phyloP scores from a whole-genome alignment of 805 yeast species.

The Candida sithepensis region DNA sequence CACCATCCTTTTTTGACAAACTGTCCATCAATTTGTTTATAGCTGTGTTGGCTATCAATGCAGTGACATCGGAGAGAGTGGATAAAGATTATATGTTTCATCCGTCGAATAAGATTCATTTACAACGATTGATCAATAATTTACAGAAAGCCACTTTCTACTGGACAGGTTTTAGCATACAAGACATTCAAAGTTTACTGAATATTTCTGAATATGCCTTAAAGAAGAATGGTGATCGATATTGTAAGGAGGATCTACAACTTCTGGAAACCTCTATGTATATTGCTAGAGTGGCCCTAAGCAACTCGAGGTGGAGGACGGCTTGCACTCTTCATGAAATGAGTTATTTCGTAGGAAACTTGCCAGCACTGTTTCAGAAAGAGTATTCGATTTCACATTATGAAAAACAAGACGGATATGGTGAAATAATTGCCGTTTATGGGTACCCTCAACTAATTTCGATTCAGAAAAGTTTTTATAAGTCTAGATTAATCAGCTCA shows the following conservation, averaged over 20 bases:
- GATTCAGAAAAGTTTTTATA: constrained; percentile 50
- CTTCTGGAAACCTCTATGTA: constrained; percentile 43
- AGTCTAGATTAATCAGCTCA: constrained; percentile 43
- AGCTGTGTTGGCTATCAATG: constrained; percentile 67
- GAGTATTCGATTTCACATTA: constrained; percentile 43
- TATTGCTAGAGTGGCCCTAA: constrained; percentile 46
- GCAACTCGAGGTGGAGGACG: constrained; percentile 54
- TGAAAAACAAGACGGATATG: constrained; percentile 38
- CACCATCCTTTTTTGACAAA: constrained; percentile 61
- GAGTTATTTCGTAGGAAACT: constrained; percentile 47
- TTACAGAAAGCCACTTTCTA: constrained; percentile 65
- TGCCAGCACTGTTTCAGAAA: constrained; percentile 39
- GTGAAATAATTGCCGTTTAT: constrained; percentile 50
- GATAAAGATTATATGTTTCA: constrained; percentile 73
- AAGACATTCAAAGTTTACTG: constrained; percentile 52
- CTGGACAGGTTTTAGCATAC: constrained; percentile 69
- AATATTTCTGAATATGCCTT: constrained; percentile 45
- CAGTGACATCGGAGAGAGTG: constrained; percentile 65
- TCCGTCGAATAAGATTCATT: constrained; percentile 48
- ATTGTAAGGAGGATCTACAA: constrained; percentile 35
- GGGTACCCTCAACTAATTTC: constrained; percentile 58
- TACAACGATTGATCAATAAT: constrained; percentile 56
- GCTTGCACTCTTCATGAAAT: constrained; percentile 61
- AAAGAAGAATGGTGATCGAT: constrained; percentile 31
- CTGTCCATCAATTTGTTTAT: constrained; percentile 60